These are phyloP conservation scores for Filosporella fistucella DNA, from an alignment of 495 filamentous ascomycete genomes.

Conservation along the genomic window DNA sequence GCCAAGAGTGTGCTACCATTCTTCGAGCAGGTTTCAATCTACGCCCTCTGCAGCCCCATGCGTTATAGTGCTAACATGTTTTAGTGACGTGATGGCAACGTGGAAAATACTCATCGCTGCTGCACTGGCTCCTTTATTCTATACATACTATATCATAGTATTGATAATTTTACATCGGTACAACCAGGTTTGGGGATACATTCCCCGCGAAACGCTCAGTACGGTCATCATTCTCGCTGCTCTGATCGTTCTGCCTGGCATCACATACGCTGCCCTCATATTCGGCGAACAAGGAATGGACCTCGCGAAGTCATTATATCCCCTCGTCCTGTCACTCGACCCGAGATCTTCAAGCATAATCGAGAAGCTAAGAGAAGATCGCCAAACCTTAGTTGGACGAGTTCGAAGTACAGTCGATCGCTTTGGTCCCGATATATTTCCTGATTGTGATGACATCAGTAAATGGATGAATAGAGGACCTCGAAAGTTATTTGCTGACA, in stretches of 20 bases:
- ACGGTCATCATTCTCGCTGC: slow-evolving; percentile 1
- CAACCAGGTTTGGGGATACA: background rate
- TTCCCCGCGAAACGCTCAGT: background rate
- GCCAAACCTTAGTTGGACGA: background rate
- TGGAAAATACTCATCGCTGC: slow-evolving; percentile 18
- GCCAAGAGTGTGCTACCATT: too few relatives aligned
- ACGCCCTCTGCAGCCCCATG: too few relatives aligned
- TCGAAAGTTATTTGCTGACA: slow-evolving; percentile 3
- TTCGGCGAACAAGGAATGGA: slow-evolving; percentile 18
- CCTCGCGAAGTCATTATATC: slow-evolving; percentile 14
- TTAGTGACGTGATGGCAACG: slow-evolving; percentile 17
- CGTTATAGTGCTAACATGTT: too few relatives aligned
- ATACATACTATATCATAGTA: slow-evolving; percentile 10
- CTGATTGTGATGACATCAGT: slow-evolving; percentile 14
- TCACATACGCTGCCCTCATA: slow-evolving; percentile 16
- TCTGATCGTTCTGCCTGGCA: slow-evolving; percentile 5
- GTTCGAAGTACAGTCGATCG: slow-evolving; percentile 13
- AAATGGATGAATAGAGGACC: slow-evolving; percentile 10
- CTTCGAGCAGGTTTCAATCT: too few relatives aligned
- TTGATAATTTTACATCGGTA: background rate
- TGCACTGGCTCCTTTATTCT: slow-evolving; percentile 12
- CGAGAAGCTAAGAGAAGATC: slow-evolving; percentile 5
- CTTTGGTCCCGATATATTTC: slow-evolving; percentile 14
- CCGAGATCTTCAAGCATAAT: slow-evolving; percentile 8
- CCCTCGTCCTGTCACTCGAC: slow-evolving; percentile 6